A percentile compares a stretch with the other conserved stretches of the same genome.
Evolutionary conservation across 306 rosid species (phyloP).

Genomic region (Citrullus amarus): DNA sequence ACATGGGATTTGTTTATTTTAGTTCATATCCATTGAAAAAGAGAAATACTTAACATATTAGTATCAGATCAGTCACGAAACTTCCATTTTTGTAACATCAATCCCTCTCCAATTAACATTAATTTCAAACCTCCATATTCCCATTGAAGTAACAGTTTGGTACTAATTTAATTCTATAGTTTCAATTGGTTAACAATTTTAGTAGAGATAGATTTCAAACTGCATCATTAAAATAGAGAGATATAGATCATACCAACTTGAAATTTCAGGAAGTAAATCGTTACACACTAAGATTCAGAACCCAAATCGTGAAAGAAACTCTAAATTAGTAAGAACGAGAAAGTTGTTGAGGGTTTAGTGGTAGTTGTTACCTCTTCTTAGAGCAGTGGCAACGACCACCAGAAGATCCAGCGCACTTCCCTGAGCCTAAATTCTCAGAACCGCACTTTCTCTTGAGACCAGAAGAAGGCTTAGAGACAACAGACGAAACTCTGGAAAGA

Average conservation of each 20-base stretch:
- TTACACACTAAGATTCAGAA: not conserved
- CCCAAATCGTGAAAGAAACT: not conserved
- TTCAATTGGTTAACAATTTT: not conserved
- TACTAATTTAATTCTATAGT: not conserved
- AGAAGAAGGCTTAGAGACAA: conserved; percentile 52
- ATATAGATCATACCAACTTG: not conserved
- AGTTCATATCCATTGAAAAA: not conserved
- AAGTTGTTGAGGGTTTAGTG: not conserved
- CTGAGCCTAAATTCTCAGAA: conserved; percentile 56
- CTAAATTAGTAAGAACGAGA: not conserved
- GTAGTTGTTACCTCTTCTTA: conserved; percentile 45
- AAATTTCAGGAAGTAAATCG: not conserved
- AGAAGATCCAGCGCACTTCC: conserved; percentile 56
- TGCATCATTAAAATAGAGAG: not conserved
- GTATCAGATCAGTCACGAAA: not conserved
- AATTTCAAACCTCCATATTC: too few relatives aligned
- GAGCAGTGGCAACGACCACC: conserved; percentile 67
- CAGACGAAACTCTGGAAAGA: conserved; percentile 47
- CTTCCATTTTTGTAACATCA: not conserved
- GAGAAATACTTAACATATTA: not conserved
- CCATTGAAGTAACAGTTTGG: too few relatives aligned
- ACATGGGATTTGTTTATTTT: not conserved
- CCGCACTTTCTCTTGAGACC: conserved; percentile 58
- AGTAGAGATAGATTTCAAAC: not conserved
- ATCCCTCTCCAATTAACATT: not conserved